phyloP scores from a whole-genome alignment of 192 early-diverging fungal genomes.

The Gigaspora rosea region DNA sequence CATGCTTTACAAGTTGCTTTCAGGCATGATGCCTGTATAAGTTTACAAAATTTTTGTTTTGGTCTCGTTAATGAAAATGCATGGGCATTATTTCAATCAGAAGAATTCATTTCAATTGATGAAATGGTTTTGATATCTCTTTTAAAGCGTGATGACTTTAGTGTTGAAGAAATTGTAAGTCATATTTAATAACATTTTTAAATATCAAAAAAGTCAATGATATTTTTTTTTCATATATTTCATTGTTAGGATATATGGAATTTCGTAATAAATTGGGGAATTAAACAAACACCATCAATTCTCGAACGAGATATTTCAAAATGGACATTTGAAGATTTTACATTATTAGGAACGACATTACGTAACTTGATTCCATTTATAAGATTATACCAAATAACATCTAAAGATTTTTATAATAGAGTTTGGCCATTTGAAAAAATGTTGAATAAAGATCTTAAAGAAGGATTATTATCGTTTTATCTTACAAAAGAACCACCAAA shows the following conservation, averaged over 20 bases:
- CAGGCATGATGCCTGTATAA: not conserved
- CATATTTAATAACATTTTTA: not conserved
- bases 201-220: not conserved
- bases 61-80: not conserved
- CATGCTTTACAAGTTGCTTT: not conserved
- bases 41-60: constrained; percentile 16
- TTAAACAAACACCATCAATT: not conserved
- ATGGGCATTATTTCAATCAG: constrained; percentile 2
- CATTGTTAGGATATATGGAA: constrained; percentile 13
- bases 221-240: not conserved
- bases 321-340: not conserved
- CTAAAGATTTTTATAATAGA: constrained; percentile 23
- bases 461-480: constrained; percentile 1
- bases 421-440: constrained; percentile 20
- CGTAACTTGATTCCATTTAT: not conserved
- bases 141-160: constrained; percentile 1
- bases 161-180: constrained; percentile 21
- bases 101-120: constrained; percentile 1
- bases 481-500: not conserved
- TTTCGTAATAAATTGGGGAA: constrained; percentile 1
- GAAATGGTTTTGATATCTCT: not conserved
- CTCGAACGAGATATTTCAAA: not conserved
- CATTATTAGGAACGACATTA: not conserved
- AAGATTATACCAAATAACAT: constrained; percentile 4
- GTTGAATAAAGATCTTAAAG: not conserved